These are phyloP conservation scores for Tuctoria greenei DNA, from an alignment of 176 grass and related monocot genomes.

Conservation along the genomic window DNA sequence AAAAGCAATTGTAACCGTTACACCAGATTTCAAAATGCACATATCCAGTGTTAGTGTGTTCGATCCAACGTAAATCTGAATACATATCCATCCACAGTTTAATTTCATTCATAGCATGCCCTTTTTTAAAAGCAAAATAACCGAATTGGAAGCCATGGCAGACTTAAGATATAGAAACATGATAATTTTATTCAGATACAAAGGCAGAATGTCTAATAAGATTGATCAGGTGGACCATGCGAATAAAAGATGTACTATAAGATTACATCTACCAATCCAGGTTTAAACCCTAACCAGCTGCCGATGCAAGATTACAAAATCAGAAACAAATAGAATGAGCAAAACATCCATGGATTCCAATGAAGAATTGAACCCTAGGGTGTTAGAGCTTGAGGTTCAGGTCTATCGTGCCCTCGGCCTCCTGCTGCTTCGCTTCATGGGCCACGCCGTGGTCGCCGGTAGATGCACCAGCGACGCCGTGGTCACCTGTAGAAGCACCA, in stretches of 20 bases:
- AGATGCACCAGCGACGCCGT: not conserved
- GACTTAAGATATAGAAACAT: not conserved
- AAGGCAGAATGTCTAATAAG: not conserved
- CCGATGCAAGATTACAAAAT: not conserved
- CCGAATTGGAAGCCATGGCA: not conserved
- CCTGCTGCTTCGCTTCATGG: not conserved
- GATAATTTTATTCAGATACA: not conserved
- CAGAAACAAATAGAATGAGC: not conserved
- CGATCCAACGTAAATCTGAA: too few relatives aligned
- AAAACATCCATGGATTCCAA: not conserved
- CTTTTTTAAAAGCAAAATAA: not conserved
- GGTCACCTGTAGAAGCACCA: not conserved
- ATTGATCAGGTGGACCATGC: not conserved
- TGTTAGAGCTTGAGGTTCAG: slow-evolving; percentile 47
- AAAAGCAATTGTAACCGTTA: not conserved
- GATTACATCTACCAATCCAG: slow-evolving; percentile 1
- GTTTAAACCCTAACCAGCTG: slow-evolving; percentile 11
- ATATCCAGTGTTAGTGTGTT: too few relatives aligned
- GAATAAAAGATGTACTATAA: slow-evolving; percentile 12
- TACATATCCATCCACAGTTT: not conserved
- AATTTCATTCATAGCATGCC: not conserved
- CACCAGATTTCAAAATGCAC: not conserved
- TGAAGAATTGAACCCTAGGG: slow-evolving; percentile 10
- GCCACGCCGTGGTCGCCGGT: not conserved
- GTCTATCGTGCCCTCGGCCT: slow-evolving; percentile 34